Percentiles rank a stretch among this genome's conserved stretches.
Conservation (phyloP, 179 eudicot genomes). For the Gypsophila paniculata region DNA sequence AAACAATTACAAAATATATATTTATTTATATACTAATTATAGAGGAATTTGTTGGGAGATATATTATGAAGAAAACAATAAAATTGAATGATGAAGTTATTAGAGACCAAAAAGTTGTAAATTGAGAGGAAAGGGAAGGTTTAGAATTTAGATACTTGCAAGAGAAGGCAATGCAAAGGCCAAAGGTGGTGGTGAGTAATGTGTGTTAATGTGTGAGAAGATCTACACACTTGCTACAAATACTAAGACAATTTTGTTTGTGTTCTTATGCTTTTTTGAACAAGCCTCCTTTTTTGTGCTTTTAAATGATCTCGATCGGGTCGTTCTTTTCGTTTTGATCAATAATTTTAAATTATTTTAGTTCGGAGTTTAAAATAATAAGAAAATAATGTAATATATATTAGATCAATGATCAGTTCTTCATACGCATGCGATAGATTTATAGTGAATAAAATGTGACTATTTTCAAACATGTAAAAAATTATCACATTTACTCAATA, state of each 20-base stretch:
- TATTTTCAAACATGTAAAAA: too few relatives aligned
- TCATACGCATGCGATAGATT: too few relatives aligned
- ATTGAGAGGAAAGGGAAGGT: conserved; percentile 70
- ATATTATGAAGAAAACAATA: conserved; percentile 13
- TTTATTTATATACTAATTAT: too few relatives aligned
- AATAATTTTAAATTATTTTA: too few relatives aligned
- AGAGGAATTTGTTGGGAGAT: too few relatives aligned
- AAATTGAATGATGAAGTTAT: conserved; percentile 16
- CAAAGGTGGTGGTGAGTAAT: conserved; percentile 24
- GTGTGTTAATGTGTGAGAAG: conserved; percentile 27
- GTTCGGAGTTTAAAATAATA: too few relatives aligned
- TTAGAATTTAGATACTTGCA: conserved; percentile 55
- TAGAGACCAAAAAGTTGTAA: conserved; percentile 22
- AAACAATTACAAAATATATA: conserved; percentile 11
- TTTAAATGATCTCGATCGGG: neutral
- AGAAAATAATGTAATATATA: too few relatives aligned
- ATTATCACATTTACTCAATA: too few relatives aligned
- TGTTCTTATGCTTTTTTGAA: conserved; percentile 30
- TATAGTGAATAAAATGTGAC: too few relatives aligned
- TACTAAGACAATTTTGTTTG: neutral
- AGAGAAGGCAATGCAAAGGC: conserved; percentile 43
- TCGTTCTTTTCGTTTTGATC: too few relatives aligned
- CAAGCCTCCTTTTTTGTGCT: conserved; percentile 31
- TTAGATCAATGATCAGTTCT: too few relatives aligned
- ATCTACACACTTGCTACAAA: neutral